phyloP scores from a whole-genome alignment of 345 rosid genomes.

The Sonneratia alba region DNA sequence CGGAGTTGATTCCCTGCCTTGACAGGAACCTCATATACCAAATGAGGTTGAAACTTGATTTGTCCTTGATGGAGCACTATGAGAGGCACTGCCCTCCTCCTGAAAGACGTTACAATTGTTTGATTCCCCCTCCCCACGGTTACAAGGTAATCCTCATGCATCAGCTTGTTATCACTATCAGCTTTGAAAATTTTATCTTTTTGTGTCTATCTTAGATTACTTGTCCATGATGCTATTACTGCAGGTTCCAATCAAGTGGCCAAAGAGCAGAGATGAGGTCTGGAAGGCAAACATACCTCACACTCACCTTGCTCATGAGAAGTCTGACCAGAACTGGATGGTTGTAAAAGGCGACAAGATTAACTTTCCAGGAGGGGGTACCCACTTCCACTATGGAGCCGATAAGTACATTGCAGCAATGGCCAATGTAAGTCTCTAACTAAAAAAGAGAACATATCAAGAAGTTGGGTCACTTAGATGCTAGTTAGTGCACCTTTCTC shows the following conservation, averaged over 20 bases:
- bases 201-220: background rate
- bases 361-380: conserved; percentile 94
- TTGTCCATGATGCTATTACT: background rate
- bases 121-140: conserved; percentile 95
- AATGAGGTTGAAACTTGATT: conserved; percentile 87
- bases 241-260: conserved; percentile 97
- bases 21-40: conserved; percentile 90
- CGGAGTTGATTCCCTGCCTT: conserved; percentile 92
- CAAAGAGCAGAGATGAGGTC: conserved; percentile 95
- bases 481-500: background rate
- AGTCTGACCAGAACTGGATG: conserved; percentile 99
- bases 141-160: conserved; percentile 50
- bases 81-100: conserved; percentile 97
- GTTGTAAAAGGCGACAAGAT: conserved; percentile 95
- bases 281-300: conserved; percentile 99
- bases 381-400: conserved; percentile 99
- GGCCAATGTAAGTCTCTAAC: conserved; percentile 60
- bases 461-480: background rate
- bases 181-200: background rate
- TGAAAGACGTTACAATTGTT: conserved; percentile 85
- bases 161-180: background rate
- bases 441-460: background rate
- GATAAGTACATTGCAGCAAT: conserved; percentile 89
- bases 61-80: conserved; percentile 94
- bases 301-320: conserved; percentile 94